Evolutionary conservation across 2,329 filamentous ascomycete species (phyloP).

Genomic region (Botrytis deweyae): DNA sequence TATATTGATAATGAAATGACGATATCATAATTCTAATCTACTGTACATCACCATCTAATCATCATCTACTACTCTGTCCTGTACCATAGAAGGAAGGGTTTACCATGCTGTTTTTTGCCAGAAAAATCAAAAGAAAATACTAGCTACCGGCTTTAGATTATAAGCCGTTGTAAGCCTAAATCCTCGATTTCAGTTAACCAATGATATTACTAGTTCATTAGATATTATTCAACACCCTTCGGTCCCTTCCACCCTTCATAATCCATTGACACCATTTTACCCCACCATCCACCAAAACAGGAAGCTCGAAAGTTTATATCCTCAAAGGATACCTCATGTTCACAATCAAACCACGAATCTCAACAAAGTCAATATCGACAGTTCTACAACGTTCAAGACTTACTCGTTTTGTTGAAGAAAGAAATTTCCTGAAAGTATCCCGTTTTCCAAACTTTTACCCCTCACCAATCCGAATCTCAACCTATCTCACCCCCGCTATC

Average conservation of each 20-base stretch:
- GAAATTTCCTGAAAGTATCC: background rate
- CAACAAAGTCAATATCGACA: slow-evolving; percentile 17
- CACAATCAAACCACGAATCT: slow-evolving; percentile 15
- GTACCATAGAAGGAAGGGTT: background rate
- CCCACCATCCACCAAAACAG: slow-evolving; percentile 9
- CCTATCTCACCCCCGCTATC: slow-evolving; percentile 35
- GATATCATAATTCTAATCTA: background rate
- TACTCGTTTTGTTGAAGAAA: background rate
- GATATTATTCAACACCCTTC: background rate
- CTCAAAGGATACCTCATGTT: slow-evolving; percentile 14
- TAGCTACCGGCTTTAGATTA: background rate
- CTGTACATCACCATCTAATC: background rate
- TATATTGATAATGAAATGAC: background rate
- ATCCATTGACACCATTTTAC: background rate
- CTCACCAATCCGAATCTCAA: slow-evolving; percentile 14
- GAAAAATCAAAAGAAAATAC: background rate
- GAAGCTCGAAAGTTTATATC: slow-evolving; percentile 13
- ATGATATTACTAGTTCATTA: background rate
- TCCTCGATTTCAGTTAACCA: background rate
- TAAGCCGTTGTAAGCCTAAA: background rate
- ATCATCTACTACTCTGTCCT: background rate
- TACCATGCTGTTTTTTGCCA: background rate
- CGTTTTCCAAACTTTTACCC: background rate
- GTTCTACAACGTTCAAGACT: background rate
- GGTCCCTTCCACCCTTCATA: background rate